Conservation (phyloP, 805 yeast genomes). For the Myxozyma mucilagina region DNA sequence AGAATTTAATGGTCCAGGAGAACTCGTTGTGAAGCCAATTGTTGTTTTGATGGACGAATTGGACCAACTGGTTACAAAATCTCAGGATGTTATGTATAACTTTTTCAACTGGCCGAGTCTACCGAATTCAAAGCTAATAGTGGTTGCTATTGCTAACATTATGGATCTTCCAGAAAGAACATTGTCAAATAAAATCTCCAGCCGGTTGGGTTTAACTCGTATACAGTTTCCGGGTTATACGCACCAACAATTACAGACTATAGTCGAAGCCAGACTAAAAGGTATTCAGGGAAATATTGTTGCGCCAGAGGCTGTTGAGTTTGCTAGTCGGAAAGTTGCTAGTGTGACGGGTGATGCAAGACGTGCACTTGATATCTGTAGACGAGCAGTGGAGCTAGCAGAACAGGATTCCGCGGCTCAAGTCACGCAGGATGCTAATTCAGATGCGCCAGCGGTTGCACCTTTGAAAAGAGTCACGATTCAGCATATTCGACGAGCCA, state of each 20-base stretch:
- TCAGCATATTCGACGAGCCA: constrained; percentile 74
- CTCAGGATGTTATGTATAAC: constrained; percentile 87
- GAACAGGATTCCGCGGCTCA: constrained; percentile 53
- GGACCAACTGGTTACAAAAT: constrained; percentile 83
- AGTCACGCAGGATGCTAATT: constrained; percentile 7
- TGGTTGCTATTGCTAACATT: constrained; percentile 92
- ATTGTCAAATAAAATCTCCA: constrained; percentile 82
- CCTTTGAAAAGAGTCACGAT: constrained; percentile 59
- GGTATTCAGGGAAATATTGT: constrained; percentile 45
- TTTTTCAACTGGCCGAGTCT: constrained; percentile 97
- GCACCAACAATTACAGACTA: constrained; percentile 69
- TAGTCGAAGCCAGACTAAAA: constrained; percentile 70
- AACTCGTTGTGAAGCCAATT: constrained; percentile 25
- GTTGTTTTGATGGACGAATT: constrained; percentile 87
- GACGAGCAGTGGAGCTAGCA: constrained; percentile 87
- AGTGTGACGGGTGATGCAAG: constrained; percentile 98
- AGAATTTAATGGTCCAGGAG: constrained; percentile 51
- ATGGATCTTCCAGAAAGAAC: constrained; percentile 95
- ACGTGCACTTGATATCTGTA: constrained; percentile 81
- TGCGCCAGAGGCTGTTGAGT: constrained; percentile 74
- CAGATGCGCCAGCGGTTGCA: neutral
- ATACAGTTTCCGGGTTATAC: constrained; percentile 88
- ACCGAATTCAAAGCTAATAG: constrained; percentile 72
- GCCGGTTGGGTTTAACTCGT: constrained; percentile 85
- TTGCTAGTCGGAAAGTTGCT: constrained; percentile 91